Evolutionary conservation across 441 rosid species (phyloP), one percentile per base, ranked within the genome.

Genomic region (Croton laevigatus): DNA sequence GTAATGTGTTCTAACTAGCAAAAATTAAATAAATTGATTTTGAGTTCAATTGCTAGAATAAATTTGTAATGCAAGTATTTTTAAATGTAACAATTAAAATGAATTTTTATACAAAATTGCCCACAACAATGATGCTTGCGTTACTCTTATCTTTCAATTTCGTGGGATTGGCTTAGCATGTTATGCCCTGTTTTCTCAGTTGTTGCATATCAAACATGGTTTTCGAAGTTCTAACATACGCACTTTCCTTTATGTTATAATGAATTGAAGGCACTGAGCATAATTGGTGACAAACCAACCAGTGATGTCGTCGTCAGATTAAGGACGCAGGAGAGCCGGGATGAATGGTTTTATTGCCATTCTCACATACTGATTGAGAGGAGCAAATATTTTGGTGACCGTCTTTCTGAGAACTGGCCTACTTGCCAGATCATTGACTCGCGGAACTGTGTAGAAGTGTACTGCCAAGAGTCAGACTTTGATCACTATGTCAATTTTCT

Each of bases 391-490:
- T 92, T 93, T 76, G 87, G 92, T 17, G 95, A 91, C 20, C 95
- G 93, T 42, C 98, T 95, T 71, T 92, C 97, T 61, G 95, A 93
- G 63, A 82, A 80, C 71, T 90, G 98, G 99, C 97, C 97, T 23
- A 92, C 94, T 32, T 89, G 94, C 79, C 97, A 90, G 87, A 91
- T 92, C 73, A 86, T 95, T 71, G 98, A 92, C 78, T 91, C 97
- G 1, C 91, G 97, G 27, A 88, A 82, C 74, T 89, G 97, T 65
- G 96, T 92, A 14, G 97, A 95, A 76, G 92, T 95, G 63, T 73
- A 83, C 76, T 95, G 99, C 70, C 86, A 82, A 77, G 98, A 91
- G 71, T 76, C 84, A 58, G 90, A 89, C 36, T 80, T 90, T 80
- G 91, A 95, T 80, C 86, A 82, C 79, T 80, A 86, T 80, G 89